phyloP scores from a whole-genome alignment of 805 yeast species.

The Spathaspora gorwiae region DNA sequence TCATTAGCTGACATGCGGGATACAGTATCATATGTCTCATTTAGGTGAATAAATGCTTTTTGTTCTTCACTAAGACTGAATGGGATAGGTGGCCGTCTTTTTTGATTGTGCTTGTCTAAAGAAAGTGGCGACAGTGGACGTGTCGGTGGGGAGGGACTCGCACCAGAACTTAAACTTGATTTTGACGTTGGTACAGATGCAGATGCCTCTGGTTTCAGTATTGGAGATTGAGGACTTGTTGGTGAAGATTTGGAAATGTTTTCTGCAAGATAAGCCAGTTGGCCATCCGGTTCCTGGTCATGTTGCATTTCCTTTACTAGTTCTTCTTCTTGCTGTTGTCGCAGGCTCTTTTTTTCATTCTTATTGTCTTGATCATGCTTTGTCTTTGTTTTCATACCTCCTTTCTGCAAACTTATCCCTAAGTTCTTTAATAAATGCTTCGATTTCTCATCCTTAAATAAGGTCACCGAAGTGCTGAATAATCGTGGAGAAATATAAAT shows the following conservation, averaged over 20 bases:
- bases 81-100: background rate
- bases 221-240: background rate
- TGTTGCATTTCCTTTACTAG: background rate
- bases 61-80: background rate
- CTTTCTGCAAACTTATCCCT: slow-evolving; percentile 30
- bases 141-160: background rate
- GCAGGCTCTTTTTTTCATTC: background rate
- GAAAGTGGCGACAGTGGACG: background rate
- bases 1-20: slow-evolving; percentile 36
- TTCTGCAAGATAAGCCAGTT: background rate
- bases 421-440: slow-evolving; percentile 26
- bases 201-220: background rate
- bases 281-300: background rate
- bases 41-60: background rate
- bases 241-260: background rate
- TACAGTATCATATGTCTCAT: slow-evolving; percentile 15
- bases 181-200: background rate
- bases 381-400: slow-evolving; percentile 9
- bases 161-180: background rate
- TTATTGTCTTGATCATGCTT: background rate
- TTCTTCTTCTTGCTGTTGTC: background rate
- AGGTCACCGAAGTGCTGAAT: background rate
- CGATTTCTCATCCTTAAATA: slow-evolving; percentile 17
- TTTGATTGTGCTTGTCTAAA: no score
- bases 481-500: background rate